phyloP scores from a whole-genome alignment of 495 filamentous ascomycete species.

The Margaritispora aquatica region DNA sequence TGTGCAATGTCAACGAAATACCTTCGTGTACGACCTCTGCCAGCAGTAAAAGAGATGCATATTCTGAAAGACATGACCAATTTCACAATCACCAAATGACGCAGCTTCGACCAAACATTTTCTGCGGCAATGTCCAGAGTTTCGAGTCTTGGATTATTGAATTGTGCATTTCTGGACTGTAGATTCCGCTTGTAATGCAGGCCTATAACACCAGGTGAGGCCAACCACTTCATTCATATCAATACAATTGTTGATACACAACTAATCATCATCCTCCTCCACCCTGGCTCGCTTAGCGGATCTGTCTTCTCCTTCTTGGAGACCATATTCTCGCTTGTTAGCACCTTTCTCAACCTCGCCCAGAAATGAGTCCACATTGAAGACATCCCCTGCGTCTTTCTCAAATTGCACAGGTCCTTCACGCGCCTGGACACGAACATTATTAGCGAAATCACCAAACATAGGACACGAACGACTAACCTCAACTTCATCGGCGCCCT shows the following conservation, averaged over 20 bases:
- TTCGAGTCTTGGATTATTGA: not conserved
- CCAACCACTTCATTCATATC: not conserved
- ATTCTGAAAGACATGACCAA: too few species aligned
- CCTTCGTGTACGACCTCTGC: too few species aligned
- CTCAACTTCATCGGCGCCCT: slow-evolving; percentile 83
- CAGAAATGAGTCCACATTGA: slow-evolving; percentile 91
- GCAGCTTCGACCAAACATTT: too few species aligned
- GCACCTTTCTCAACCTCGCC: slow-evolving; percentile 62
- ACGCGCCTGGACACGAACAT: slow-evolving; percentile 44
- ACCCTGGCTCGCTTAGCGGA: slow-evolving; percentile 71
- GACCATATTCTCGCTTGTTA: slow-evolving; percentile 73
- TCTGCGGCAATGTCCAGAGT: not conserved
- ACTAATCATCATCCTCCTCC: slow-evolving; percentile 56
- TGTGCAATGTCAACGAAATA: too few species aligned
- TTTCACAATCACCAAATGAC: too few species aligned
- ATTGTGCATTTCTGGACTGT: not conserved
- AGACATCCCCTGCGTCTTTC: slow-evolving; percentile 81
- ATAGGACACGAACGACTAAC: slow-evolving; percentile 36
- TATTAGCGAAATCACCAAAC: slow-evolving; percentile 21
- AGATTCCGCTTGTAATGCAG: not conserved
- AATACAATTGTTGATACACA: slow-evolving; percentile 2
- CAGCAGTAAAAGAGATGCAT: too few species aligned
- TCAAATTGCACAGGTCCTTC: slow-evolving; percentile 98
- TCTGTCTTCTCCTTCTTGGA: slow-evolving; percentile 62
- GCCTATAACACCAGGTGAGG: not conserved